Base-by-base conservation (phyloP, 2,329 filamentous ascomycete genomes). In the Biscogniauxia marginata region DNA sequence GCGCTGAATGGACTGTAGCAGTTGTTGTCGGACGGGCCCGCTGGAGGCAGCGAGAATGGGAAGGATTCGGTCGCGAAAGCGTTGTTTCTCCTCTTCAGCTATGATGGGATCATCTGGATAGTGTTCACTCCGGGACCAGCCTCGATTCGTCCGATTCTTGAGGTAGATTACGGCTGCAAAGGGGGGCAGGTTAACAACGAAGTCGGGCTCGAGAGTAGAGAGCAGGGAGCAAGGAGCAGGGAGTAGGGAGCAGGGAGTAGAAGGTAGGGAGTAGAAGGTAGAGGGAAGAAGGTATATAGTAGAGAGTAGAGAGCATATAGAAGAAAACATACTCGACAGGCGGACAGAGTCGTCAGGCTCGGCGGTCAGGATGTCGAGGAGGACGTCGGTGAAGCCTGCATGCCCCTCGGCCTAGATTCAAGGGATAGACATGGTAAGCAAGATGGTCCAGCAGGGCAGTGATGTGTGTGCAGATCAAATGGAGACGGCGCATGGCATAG, bases 91-190 rank as follows among this genome's bases (percentile, higher is more conserved):
- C 59, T 90, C 86, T 71, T 98, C 93, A 66, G 89, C 83, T 75
- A 96, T 95, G 66, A 87, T 79, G 66, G 85, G 86, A 67, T 89
- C 86, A 68, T 84, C 83, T 61, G 87, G 84, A 70, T 83, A 86
- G 63, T 93, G 89, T 63, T 96, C 90, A 69, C 83, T 81, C 61
- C 84, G 86, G 54, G 88, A 84, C 95, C 95, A 99, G 68, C 91
- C 92, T 71, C 93, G 89, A 74, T 90, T 93, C 73, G 98, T 89
- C 72, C 93, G 89, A 78, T 99, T 98, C 80, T 99, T 99, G 73
- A 98, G 86, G 77, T 98, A 99, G 67, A 99, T 91, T 71, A 93
- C 93, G 70, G 92, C 93, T 97, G 74, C 60, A 59, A 49, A 55
- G 25, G 34, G 21, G 22, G 43, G 16, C 44, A 45, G 22, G 50